Evolutionary conservation across 2,329 filamentous ascomycete species (phyloP), one percentile per base, ranked within the genome.

Genomic region (Dothideomycetes sp.): DNA sequence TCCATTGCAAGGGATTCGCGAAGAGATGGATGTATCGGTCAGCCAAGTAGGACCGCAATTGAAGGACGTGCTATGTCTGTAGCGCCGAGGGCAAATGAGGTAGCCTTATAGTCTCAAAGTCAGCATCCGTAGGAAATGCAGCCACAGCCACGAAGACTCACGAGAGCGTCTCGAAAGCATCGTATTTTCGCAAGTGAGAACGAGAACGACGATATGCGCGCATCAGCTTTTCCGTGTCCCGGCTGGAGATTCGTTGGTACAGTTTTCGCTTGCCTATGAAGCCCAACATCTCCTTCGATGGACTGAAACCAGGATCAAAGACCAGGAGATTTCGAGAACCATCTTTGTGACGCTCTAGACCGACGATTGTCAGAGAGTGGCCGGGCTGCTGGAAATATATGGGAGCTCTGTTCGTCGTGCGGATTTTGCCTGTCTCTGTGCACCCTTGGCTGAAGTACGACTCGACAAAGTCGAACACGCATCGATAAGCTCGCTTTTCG

Each of bases 371-470:
- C 64, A 94, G 68, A 1, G 88, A 95, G 58, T 96, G 89, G 3
- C 84, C 81, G 73, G 79, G 78, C 52, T 89, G 84, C 56, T 96
- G 89, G 43, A 94, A 77, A 59, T 94, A 95, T 31, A 96, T 78
- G 0, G 89, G 88, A 19, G 87, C 79, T 3, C 86, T 65, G 12
- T 66, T 59, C 0, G 88, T 94, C 39, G 69, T 63, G 36, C 76
- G 70, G 12, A 94, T 72, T 52, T 78, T 83, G 29, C 69, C 63
- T 2, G 62, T 61, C 4, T 62, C 60, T 11, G 66, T 68, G 10
- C 4, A 48, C 48, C 4, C 48, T 46, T 10, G 61, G 61, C 42
- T 57, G 51, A 94, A 95, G 56, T 95, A 94, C 3, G 62, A 56
- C 49, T 87, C 80, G 4, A 93, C 70, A 8, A 72, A 70, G 16